Base-by-base conservation (phyloP, 1,284 basidiomycete species). In the Pseudozyma pruni region DNA sequence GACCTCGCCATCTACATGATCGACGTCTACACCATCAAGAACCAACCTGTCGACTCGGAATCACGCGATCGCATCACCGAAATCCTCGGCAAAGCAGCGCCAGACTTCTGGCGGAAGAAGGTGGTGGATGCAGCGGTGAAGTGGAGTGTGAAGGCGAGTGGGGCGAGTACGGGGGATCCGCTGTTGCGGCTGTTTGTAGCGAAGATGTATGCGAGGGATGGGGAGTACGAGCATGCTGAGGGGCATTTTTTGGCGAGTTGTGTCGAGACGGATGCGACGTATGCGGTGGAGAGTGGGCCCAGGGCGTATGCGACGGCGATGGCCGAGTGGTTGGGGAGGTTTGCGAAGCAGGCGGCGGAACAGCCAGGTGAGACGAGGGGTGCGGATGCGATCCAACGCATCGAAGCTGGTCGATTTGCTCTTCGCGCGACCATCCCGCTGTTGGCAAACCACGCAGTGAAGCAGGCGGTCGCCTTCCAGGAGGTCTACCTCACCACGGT, bases 51-150 rank as follows among this genome's bases (percentile, higher is more conserved):
- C n/a, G 63, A 75, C 29, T 45, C 72, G 7, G 55, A 54, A 19
- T 52, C 45, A 17, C 60, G 80, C 11, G 74, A 72, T 38, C 69
- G 75, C 1, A 51, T 80, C 27, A 68, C 55, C 4, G 61, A 68
- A 19, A 74, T 80, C 22, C 50, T 80, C 2, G 46, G 40, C 23
- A 55, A 67, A 16, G 72, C 78, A 2, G 60, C 44, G 11, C 57
- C 69, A 11, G 80, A 81, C 35, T 81, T 79, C 29, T 82, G 80
- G 80, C 41, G 80, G 9, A 79, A 80, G 27, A 81, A 81, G 53
- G 43, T 80, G 9, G 55, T 78, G 17, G 71, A 75, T 52, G 78
- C 79, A 1, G 76, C 80, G 10, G 63, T 80, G 43, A 80, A 78
- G 55, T 81, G 80, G 80, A 60, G 70, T 11, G 34, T 57, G 33